Base-by-base conservation (phyloP, 176 grass and related monocot species). In the Ensete ventricosum region DNA sequence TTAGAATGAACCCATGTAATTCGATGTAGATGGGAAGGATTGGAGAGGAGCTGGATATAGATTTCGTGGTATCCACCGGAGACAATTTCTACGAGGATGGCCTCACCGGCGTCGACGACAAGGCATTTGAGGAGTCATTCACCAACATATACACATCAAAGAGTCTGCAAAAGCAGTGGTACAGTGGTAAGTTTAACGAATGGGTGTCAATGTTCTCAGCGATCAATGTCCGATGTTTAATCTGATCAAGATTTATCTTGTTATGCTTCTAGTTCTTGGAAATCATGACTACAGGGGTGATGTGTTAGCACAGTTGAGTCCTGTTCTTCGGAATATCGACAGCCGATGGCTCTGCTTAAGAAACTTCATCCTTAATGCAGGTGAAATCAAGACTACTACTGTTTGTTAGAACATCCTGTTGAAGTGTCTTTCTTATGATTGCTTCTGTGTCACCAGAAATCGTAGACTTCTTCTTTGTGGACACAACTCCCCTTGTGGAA, bases 281-380 rank as follows among this genome's bases (percentile, higher is more conserved):
- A 97, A 93, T 48, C 90, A 97, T 85, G 90, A 97, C 81, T 97
- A 90, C 55, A 85, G 83, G 78, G 83, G 93, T 10, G 52, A 97
- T 55, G 89, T 74, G 3, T 2, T 86, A n/a, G 93, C 90, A 5
- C 90, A 92, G 62, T 73, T 97, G 62, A 81, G 70, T 67, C 87
- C 87, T 9, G 70, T 82, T 26, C 21, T 97, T 50, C 59, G 26
- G 5, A 78, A 80, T 74, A 88, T 90, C 22, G 93, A 96, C 62
- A 27, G 14, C 51, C 81, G 93, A 52, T 96, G 92, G 67, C 79
- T 92, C 80, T 96, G 93, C 85, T 90, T 88, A 87, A 86, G 90
- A 79, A 90, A 87, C 0, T 96, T 91, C 62, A 62, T 91, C 27
- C 79, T 97, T 63, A 85, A 91, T 54, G 73, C 90, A 80, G 93